phyloP scores from a whole-genome alignment of 2,329 filamentous ascomycete genomes.

The Hypomyces perniciosus region DNA sequence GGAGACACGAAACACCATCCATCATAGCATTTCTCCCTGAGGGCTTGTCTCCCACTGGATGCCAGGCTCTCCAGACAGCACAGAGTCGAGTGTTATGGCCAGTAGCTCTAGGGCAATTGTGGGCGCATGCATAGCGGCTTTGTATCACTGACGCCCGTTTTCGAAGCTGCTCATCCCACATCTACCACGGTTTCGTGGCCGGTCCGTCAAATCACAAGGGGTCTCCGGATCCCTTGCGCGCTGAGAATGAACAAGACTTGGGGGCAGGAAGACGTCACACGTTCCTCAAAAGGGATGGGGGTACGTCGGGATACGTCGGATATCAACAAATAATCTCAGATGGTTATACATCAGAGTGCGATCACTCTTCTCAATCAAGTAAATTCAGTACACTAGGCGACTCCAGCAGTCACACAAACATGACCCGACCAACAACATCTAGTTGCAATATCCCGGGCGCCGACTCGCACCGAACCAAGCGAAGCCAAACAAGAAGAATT shows the following conservation, averaged over 20 bases:
- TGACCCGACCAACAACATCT: constrained; percentile 32
- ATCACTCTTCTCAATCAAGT: not conserved
- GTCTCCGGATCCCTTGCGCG: constrained; percentile 21
- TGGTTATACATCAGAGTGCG: not conserved
- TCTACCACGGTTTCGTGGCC: constrained; percentile 57
- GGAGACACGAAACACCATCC: too few relatives aligned
- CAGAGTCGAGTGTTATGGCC: too few relatives aligned
- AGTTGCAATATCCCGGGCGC: constrained; percentile 39
- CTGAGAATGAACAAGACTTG: constrained; percentile 50
- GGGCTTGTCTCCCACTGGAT: too few relatives aligned
- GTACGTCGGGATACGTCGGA: not conserved
- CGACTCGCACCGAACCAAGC: constrained; percentile 35
- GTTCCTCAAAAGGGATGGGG: not conserved
- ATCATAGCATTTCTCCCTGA: too few relatives aligned
- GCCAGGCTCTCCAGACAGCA: constrained; percentile 42
- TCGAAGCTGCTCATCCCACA: constrained; percentile 57
- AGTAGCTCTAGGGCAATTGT: too few relatives aligned
- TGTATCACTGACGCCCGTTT: constrained; percentile 60
- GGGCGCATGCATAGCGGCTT: too few relatives aligned
- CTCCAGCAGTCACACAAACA: constrained; percentile 13
- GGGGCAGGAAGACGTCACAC: constrained; percentile 16
- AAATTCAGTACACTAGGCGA: constrained; percentile 12
- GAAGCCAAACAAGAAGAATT: constrained; percentile 32
- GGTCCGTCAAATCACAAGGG: constrained; percentile 23
- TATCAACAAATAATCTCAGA: not conserved